These are phyloP conservation scores for Athelia psychrophila DNA, from an alignment of 1,284 basidiomycete genomes.

Conservation along the genomic window DNA sequence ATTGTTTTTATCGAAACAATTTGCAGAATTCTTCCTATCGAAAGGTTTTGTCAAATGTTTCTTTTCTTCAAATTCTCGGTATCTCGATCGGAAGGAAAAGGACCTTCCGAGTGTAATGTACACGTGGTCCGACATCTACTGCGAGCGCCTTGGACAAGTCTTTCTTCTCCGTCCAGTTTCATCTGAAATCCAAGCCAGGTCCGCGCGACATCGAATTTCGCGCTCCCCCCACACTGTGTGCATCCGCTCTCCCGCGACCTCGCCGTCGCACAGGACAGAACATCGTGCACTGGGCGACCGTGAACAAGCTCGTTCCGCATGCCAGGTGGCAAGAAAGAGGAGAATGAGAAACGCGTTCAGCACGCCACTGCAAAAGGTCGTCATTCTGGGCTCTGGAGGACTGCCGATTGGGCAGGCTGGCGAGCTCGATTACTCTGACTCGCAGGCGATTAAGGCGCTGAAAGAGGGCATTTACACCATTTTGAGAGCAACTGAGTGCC, in stretches of 20 bases:
- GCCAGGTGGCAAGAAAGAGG: conserved; percentile 85
- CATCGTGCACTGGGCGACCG: conserved; percentile 73
- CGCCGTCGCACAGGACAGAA: conserved; percentile 93
- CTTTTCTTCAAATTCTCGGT: no score
- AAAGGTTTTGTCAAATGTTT: no score
- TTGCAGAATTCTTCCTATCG: no score
- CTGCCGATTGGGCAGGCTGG: conserved; percentile 98
- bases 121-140: conserved; percentile 99
- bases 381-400: conserved; percentile 97
- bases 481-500: conserved; percentile 84
- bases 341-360: conserved; percentile 78
- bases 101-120: no score
- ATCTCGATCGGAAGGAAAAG: no score
- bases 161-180: conserved; percentile 99
- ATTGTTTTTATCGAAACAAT: no score
- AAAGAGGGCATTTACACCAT: conserved; percentile 97
- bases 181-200: conserved; percentile 98
- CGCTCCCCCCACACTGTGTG: no score
- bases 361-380: conserved; percentile 87
- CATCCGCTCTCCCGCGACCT: conserved; percentile 98
- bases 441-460: conserved; percentile 98
- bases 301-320: conserved; percentile 73
- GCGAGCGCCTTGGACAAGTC: conserved; percentile 84
- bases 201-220: conserved; percentile 98
- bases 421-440: conserved; percentile 99